A percentile compares a stretch with the other conserved stretches of the same genome.
Evolutionary conservation across 139 green algal species (phyloP).

Genomic region (Asterochloris sp.): DNA sequence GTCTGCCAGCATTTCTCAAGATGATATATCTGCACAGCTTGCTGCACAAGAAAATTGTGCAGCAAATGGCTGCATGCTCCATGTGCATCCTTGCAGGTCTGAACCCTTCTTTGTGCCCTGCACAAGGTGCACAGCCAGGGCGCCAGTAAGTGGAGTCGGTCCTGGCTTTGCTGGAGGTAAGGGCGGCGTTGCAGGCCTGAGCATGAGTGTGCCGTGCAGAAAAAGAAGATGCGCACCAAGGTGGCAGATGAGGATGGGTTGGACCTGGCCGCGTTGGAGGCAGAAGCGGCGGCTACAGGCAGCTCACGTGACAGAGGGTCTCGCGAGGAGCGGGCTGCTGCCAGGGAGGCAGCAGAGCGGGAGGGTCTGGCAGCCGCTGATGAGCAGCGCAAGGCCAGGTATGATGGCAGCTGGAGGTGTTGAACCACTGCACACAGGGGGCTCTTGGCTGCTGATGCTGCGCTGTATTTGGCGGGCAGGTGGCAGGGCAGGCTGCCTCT

Average conservation of each 20-base stretch:
- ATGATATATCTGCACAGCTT: no score
- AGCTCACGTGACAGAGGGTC: slow-evolving; percentile 43
- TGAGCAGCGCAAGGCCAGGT: slow-evolving; percentile 35
- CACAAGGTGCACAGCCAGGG: no score
- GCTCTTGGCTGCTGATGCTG: neutral
- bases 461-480: neutral
- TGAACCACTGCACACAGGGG: neutral
- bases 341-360: slow-evolving; percentile 1
- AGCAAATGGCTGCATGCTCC: no score
- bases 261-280: slow-evolving; percentile 47
- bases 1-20: no score
- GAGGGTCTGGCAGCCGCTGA: slow-evolving; percentile 25
- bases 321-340: slow-evolving; percentile 28
- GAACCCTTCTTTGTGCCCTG: no score
- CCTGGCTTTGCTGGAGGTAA: no score
- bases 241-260: slow-evolving; percentile 44
- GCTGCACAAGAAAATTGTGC: no score
- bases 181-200: no score
- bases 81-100: no score
- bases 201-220: slow-evolving; percentile 1
- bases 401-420: neutral
- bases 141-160: no score
- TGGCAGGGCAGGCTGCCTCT: no score
- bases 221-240: slow-evolving; percentile 74
- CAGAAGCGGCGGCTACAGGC: slow-evolving; percentile 30